These are phyloP conservation scores for Xylariaceae sp. DNA, from an alignment of 2,329 filamentous ascomycete genomes.

Conservation along the genomic window DNA sequence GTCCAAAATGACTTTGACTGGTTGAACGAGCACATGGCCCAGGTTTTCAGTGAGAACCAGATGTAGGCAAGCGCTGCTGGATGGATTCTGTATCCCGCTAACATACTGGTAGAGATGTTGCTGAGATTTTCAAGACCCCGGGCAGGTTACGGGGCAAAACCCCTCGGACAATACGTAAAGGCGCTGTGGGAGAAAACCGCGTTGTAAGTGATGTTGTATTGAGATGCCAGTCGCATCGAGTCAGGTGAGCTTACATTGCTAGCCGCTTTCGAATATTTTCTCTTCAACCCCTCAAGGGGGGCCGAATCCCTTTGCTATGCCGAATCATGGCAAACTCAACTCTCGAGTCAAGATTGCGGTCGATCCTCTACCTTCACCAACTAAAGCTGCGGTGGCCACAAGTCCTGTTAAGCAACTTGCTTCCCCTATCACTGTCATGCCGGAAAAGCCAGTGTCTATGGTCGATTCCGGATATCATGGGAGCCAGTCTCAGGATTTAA, in stretches of 20 bases:
- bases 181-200: conserved; percentile 53
- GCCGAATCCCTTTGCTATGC: conserved; percentile 51
- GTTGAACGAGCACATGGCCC: conserved; percentile 97
- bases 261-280: conserved; percentile 60
- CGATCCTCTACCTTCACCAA: conserved; percentile 39
- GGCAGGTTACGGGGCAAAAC: conserved; percentile 80
- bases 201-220: conserved; percentile 52
- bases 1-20: conserved; percentile 93
- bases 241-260: conserved; percentile 12
- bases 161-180: conserved; percentile 65
- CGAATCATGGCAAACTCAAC: conserved; percentile 45
- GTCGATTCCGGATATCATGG: conserved; percentile 70
- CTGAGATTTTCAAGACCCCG: conserved; percentile 94
- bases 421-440: conserved; percentile 30
- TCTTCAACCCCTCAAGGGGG: conserved; percentile 52
- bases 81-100: conserved; percentile 25
- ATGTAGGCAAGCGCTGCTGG: conserved; percentile 57
- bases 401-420: conserved; percentile 35
- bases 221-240: conserved; percentile 2
- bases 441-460: conserved; percentile 34
- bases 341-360: conserved; percentile 58
- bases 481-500: conserved; percentile 56
- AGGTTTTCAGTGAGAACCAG: conserved; percentile 82
- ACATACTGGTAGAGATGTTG: conserved; percentile 64
- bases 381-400: conserved; percentile 33